Evolutionary conservation across 148 eudicot genomes (phyloP).

Genomic region (Agrostemma githago): DNA sequence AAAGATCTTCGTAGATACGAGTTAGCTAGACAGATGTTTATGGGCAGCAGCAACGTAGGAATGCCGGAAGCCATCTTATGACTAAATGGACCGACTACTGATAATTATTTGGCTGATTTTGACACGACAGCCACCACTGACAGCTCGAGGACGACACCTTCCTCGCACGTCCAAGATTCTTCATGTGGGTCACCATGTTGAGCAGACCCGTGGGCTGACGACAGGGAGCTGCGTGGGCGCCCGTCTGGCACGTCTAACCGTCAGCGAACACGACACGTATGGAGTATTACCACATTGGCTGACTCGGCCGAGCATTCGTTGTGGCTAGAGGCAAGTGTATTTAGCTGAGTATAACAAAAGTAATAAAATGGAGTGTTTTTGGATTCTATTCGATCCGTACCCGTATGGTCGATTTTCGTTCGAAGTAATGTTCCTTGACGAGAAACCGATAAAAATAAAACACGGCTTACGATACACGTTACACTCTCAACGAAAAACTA

Average conservation of each 20-base stretch:
- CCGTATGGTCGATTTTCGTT: too few relatives aligned
- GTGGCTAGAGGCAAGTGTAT: not conserved
- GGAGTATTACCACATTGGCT: not conserved
- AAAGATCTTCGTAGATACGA: slow-evolving; percentile 50
- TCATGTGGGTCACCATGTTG: not conserved
- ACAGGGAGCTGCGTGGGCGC: not conserved
- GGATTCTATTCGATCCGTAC: too few relatives aligned
- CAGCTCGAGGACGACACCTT: not conserved
- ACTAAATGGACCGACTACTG: slow-evolving; percentile 34
- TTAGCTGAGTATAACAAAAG: not conserved
- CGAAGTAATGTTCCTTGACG: too few relatives aligned
- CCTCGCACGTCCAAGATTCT: not conserved
- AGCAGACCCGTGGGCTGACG: not conserved
- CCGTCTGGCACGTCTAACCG: not conserved
- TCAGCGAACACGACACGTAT: not conserved
- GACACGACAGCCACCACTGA: slow-evolving; percentile 2
- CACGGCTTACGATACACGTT: too few relatives aligned
- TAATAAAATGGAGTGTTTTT: too few relatives aligned
- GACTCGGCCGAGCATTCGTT: not conserved
- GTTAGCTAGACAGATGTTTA: slow-evolving; percentile 52
- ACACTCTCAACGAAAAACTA: too few relatives aligned
- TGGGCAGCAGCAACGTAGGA: slow-evolving; percentile 44
- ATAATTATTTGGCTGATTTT: slow-evolving; percentile 6
- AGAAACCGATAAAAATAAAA: too few relatives aligned
- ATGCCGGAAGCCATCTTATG: slow-evolving; percentile 74